Conservation (phyloP, 2,329 filamentous ascomycete genomes). For the Pleurostoma richardsiae region DNA sequence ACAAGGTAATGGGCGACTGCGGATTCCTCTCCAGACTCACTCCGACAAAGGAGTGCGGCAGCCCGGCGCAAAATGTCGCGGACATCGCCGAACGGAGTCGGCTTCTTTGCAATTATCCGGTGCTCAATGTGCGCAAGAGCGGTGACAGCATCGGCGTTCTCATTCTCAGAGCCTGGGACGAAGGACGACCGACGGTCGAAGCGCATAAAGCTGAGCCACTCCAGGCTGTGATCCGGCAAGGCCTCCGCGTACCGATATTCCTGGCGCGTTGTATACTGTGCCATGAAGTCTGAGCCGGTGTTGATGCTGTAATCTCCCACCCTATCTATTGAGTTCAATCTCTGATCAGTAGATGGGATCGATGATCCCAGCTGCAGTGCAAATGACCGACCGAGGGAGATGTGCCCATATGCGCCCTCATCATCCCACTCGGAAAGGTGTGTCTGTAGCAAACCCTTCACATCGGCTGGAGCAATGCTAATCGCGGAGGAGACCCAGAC, state of each 20-base stretch:
- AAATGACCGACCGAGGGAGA: constrained; percentile 89
- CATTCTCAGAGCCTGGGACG: constrained; percentile 43
- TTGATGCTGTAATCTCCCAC: constrained; percentile 74
- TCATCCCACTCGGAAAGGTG: constrained; percentile 95
- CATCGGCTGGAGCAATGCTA: constrained; percentile 81
- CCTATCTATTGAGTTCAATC: constrained; percentile 74
- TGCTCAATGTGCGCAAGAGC: constrained; percentile 70
- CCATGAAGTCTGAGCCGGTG: constrained; percentile 90
- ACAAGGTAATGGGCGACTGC: constrained; percentile 84
- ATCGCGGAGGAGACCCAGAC: constrained; percentile 77
- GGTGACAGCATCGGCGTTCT: constrained; percentile 54
- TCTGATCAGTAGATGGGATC: constrained; percentile 81
- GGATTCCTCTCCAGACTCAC: constrained; percentile 62
- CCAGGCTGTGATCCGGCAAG: constrained; percentile 61
- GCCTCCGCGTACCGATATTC: constrained; percentile 88
- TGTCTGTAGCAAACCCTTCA: constrained; percentile 92
- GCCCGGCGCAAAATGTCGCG: constrained; percentile 79
- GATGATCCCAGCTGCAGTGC: constrained; percentile 86
- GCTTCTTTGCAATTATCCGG: constrained; percentile 63
- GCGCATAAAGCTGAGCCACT: constrained; percentile 59
- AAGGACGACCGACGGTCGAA: constrained; percentile 48
- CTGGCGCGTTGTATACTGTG: constrained; percentile 94
- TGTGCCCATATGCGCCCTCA: constrained; percentile 83
- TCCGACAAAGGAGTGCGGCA: constrained; percentile 79
- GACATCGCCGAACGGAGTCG: constrained; percentile 68